Evolutionary conservation across 163 green algal species (phyloP).

Genomic region (Prototheca stagnorum): DNA sequence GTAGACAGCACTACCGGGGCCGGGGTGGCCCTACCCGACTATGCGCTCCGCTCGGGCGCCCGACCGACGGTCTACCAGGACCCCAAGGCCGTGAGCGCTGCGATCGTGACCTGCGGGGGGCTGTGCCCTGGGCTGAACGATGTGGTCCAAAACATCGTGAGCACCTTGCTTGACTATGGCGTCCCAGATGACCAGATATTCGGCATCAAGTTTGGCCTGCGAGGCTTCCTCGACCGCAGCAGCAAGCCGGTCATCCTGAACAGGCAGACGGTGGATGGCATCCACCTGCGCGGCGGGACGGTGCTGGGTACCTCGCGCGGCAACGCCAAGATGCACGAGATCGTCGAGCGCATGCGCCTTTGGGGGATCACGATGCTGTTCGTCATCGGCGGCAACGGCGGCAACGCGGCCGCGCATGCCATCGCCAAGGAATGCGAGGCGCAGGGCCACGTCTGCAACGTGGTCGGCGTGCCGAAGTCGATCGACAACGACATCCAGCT

Average conservation of each 20-base stretch:
- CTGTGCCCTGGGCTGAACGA: constrained; percentile 95
- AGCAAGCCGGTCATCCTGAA: constrained; percentile 65
- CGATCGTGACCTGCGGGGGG: constrained; percentile 88
- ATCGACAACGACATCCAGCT: constrained; percentile 98
- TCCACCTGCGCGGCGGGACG: constrained; percentile 80
- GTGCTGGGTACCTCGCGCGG: constrained; percentile 80
- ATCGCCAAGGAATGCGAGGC: constrained; percentile 65
- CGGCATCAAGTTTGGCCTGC: constrained; percentile 66
- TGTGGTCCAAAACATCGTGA: constrained; percentile 68
- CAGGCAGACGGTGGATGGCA: constrained; percentile 57
- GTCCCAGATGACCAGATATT: constrained; percentile 38
- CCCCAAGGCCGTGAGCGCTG: constrained; percentile 36
- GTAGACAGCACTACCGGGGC: constrained; percentile 47
- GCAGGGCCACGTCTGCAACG: constrained; percentile 49
- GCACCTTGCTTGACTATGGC: constrained; percentile 43
- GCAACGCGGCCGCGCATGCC: constrained; percentile 78
- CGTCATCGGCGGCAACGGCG: constrained; percentile 76
- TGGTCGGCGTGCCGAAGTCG: constrained; percentile 87
- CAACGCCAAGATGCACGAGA: constrained; percentile 83
- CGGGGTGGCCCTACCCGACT: constrained; percentile 51
- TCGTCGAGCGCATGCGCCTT: constrained; percentile 80
- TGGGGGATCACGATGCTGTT: constrained; percentile 93
- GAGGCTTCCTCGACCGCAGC: constrained; percentile 74
- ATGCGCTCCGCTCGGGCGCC: constrained; percentile 62
- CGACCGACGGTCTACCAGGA: constrained; percentile 79